Conservation (phyloP, 2,329 filamentous ascomycete species). For the Pseudohalonectria lignicola region DNA sequence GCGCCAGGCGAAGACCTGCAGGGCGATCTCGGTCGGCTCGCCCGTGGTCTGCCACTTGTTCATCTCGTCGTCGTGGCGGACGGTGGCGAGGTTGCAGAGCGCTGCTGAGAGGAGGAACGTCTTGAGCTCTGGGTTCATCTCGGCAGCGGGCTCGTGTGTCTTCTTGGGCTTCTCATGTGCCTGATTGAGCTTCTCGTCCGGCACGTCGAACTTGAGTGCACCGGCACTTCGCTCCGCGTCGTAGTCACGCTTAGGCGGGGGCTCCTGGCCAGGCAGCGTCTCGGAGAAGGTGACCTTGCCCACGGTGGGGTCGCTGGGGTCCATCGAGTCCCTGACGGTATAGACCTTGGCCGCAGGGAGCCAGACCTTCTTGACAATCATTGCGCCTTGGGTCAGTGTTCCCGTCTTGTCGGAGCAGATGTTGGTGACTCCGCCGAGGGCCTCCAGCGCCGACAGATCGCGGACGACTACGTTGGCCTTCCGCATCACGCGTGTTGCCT, state of each 20-base stretch:
- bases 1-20: slow-evolving; percentile 64
- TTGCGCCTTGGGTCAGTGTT: slow-evolving; percentile 56
- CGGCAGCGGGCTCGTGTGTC: slow-evolving; percentile 19
- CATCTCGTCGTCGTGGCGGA: slow-evolving; percentile 41
- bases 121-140: slow-evolving; percentile 37
- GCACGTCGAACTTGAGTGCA: slow-evolving; percentile 51
- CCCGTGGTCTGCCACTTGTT: slow-evolving; percentile 55
- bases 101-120: slow-evolving; percentile 44
- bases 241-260: slow-evolving; percentile 34
- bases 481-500: slow-evolving; percentile 54
- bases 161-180: slow-evolving; percentile 19
- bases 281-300: slow-evolving; percentile 39
- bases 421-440: slow-evolving; percentile 59
- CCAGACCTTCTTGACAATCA: slow-evolving; percentile 59
- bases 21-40: slow-evolving; percentile 65
- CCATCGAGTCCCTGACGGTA: slow-evolving; percentile 49
- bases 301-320: slow-evolving; percentile 49
- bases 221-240: slow-evolving; percentile 49
- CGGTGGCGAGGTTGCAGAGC: slow-evolving; percentile 55
- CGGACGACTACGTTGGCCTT: slow-evolving; percentile 55
- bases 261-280: slow-evolving; percentile 14
- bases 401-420: slow-evolving; percentile 68
- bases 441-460: slow-evolving; percentile 56
- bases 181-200: slow-evolving; percentile 40
- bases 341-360: slow-evolving; percentile 46